Conservation (phyloP, 768 basidiomycete species). For the Leccinellum luteum region DNA sequence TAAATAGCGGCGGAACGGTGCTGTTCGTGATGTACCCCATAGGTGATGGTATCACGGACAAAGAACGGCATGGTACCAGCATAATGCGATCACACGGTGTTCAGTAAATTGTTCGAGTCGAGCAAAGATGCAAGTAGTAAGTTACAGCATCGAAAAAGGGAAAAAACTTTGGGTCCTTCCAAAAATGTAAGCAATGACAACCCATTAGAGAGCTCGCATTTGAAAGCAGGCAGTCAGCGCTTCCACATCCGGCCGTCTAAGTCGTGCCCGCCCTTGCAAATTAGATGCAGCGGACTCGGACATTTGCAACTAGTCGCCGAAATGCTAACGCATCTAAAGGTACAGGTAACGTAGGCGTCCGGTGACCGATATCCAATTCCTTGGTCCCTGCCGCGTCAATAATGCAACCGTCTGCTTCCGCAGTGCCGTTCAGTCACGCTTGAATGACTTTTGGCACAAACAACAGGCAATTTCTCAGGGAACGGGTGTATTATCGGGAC, state of each 20-base stretch:
- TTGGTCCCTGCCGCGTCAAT: neutral
- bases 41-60: neutral
- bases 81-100: neutral
- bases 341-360: neutral
- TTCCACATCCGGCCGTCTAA: neutral
- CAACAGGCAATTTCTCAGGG: constrained; percentile 1
- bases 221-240: neutral
- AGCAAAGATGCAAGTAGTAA: neutral
- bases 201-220: neutral
- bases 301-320: neutral
- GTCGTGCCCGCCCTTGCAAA: neutral
- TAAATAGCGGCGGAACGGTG: neutral
- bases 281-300: no score
- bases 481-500: constrained; percentile 1
- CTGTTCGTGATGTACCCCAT: neutral
- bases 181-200: neutral
- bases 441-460: neutral
- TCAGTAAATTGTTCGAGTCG: neutral
- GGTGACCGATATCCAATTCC: neutral
- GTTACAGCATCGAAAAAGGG: neutral
- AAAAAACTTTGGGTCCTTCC: neutral
- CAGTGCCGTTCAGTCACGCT: neutral
- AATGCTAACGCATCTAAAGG: neutral
- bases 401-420: neutral
- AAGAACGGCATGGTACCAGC: neutral